Percentiles rank a stretch among this genome's conserved stretches.
Conservation (phyloP, 495 filamentous ascomycete species). For the Hyaloscypha hepaticicola region DNA sequence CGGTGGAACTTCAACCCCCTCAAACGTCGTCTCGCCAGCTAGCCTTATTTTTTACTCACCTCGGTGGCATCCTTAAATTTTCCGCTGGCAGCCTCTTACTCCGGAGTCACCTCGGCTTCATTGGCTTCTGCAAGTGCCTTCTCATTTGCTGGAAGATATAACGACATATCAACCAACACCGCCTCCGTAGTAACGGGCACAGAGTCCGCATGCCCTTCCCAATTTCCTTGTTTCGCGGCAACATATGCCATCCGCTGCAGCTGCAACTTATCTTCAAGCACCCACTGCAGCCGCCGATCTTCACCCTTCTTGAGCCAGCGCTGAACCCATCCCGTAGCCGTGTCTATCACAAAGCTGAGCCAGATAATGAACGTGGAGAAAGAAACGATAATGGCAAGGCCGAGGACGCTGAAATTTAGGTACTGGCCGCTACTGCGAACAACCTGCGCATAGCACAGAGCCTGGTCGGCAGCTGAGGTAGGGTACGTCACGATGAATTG, state of each 20-base stretch:
- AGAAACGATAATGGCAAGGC: constrained; percentile 20
- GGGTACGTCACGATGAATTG: constrained; percentile 4
- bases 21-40: no score
- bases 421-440: constrained; percentile 18
- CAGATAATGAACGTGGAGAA: constrained; percentile 1
- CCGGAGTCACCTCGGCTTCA: no score
- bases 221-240: constrained; percentile 15
- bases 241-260: constrained; percentile 26
- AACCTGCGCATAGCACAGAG: constrained; percentile 23
- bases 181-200: constrained; percentile 3
- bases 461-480: background rate
- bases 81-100: no score
- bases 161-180: no score
- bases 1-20: no score
- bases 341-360: constrained; percentile 6
- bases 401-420: constrained; percentile 28
- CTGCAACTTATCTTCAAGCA: constrained; percentile 19
- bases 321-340: constrained; percentile 11
- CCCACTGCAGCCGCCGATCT: constrained; percentile 18
- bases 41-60: no score
- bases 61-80: no score
- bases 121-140: no score
- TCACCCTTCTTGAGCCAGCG: background rate
- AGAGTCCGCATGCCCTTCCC: constrained; percentile 12
- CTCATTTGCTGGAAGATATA: no score